Evolutionary conservation across 1,284 basidiomycete species (phyloP).

Genomic region (Termitomyces sp.): DNA sequence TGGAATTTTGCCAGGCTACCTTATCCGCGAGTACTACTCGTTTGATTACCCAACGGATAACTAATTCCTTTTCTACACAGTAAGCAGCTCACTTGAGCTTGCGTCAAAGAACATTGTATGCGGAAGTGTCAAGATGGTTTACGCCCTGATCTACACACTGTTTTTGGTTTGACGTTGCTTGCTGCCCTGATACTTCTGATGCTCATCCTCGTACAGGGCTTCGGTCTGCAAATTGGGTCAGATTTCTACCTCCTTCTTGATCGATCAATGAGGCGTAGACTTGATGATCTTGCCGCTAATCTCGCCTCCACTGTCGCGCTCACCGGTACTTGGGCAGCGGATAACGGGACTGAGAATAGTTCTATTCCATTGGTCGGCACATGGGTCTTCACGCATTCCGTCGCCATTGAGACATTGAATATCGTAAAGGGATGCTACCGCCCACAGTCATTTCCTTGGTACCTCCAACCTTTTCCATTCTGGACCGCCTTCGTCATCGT

Average conservation of each 20-base stretch:
- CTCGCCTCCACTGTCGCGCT: constrained; percentile 47
- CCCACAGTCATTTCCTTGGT: constrained; percentile 65
- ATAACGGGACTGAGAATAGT: constrained; percentile 50
- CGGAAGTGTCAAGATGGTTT: constrained; percentile 88
- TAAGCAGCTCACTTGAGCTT: constrained; percentile 81
- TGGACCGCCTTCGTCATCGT: constrained; percentile 79
- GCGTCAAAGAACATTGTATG: constrained; percentile 86
- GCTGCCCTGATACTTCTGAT: constrained; percentile 1
- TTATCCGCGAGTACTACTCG: constrained; percentile 58
- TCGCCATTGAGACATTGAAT: constrained; percentile 36
- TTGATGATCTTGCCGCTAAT: constrained; percentile 46
- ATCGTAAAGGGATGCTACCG: constrained; percentile 69
- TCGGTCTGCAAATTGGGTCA: constrained; percentile 84
- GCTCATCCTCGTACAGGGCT: constrained; percentile 45
- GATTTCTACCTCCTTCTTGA: constrained; percentile 83
- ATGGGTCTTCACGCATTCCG: constrained; percentile 68
- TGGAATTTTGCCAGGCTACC: constrained; percentile 77
- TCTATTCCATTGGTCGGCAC: constrained; percentile 56
- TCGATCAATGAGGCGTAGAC: constrained; percentile 45
- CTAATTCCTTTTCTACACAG: constrained; percentile 31
- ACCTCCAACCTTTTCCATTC: constrained; percentile 68
- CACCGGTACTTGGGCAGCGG: constrained; percentile 62
- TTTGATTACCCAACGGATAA: not conserved
- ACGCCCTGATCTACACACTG: constrained; percentile 85
- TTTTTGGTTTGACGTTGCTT: constrained; percentile 49